Base-by-base conservation (phyloP, 108 stramenopile species). In the Fragilariopsis cylindrus region DNA sequence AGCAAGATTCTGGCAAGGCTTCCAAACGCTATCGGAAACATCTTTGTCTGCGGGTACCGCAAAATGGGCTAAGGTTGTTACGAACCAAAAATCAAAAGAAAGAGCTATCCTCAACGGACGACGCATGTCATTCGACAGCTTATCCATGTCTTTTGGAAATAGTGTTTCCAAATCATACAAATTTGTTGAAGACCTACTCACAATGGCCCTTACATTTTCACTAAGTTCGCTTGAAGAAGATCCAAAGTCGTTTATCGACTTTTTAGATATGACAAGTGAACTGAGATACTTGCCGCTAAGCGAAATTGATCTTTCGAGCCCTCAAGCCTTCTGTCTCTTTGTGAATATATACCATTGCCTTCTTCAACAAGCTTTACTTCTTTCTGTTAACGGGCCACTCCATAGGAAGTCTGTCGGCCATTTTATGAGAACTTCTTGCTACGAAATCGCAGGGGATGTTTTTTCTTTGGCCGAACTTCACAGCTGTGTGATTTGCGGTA, bases 401-500 rank as follows among this genome's bases (percentile, higher is more conserved):
- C 77, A 81, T 30, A 91, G 84, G 82, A 80, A 88, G 69, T 78
- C 84, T n/a, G 66, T 82, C 12, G 76, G 65, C 18, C 84, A 84
- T 52, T 92, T 97, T 60, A 89, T 90, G 88, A 81, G 92, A 48
- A 85, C 88, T 48, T 81, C 89, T 46, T 96, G 94, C 62, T 98
- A 98, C 80, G 98, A 98, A 76, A 90, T 96, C 44, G 96, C 96
- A 15, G 81, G 86, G 8, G 98, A 98, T 72, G 91, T 98, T 0
- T 98, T 98, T 78, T 95, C 95, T n/a, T 80, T 98, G 48, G 86
- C 96, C 16, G 98, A 98, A 76, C 83, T 98, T 15, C 92, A 96
- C 60, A 87, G 92, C 58, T 95, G 89, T 69, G 87, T 97, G 3
- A 80, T 96, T 70, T 82, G 97, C 50, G 97, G 97, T 4, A 89